phyloP scores from a whole-genome alignment of 176 grass and related monocot species.

The Carex cristatella region DNA sequence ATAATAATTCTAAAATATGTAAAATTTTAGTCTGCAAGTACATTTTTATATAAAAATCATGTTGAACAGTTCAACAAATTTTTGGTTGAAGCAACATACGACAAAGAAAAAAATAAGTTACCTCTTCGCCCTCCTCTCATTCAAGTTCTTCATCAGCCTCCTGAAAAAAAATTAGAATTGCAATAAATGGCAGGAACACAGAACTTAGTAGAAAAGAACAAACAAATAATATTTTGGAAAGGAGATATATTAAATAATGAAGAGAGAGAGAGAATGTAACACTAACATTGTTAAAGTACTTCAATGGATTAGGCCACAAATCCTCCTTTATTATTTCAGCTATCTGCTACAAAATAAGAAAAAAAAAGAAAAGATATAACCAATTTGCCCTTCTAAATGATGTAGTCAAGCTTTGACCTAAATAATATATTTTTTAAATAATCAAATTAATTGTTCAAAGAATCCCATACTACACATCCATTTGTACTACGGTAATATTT shows the following conservation, averaged over 20 bases:
- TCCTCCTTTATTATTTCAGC: constrained; percentile 89
- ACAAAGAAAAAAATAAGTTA: constrained; percentile 9
- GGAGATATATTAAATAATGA: not conserved
- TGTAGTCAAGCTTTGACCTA: not conserved
- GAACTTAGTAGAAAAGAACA: not conserved
- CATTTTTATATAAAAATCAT: too few relatives aligned
- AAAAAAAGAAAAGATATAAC: not conserved
- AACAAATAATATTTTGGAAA: constrained; percentile 7
- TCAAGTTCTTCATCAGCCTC: constrained; percentile 77
- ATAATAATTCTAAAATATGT: too few relatives aligned
- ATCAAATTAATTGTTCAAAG: not conserved
- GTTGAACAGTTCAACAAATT: too few relatives aligned
- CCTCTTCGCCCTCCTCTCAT: constrained; percentile 68
- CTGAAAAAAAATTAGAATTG: constrained; percentile 23
- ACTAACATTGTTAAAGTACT: constrained; percentile 91
- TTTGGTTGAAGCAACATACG: too few relatives aligned
- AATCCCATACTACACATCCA: not conserved
- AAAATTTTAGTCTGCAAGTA: too few relatives aligned
- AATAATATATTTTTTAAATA: not conserved
- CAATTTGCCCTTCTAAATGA: not conserved
- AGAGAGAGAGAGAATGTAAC: not conserved
- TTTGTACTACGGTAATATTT: not conserved
- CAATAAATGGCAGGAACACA: not conserved
- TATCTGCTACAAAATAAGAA: constrained; percentile 32
- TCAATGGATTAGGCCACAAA: constrained; percentile 90